Conservation (phyloP, 805 yeast genomes). For the Lipomyces chichibuensis region DNA sequence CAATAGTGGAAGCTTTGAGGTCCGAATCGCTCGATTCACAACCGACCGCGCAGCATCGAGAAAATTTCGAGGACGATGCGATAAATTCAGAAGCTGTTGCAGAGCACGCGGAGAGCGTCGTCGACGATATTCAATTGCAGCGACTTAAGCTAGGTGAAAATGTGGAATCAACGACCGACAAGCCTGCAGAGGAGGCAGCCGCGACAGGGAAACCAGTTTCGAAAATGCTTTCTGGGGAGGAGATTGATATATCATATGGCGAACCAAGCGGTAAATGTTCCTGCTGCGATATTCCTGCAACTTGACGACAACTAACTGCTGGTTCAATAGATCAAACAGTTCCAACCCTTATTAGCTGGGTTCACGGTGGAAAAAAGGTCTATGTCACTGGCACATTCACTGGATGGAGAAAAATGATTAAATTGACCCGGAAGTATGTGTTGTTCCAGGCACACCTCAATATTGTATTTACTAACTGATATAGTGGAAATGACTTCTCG, state of each 20-base stretch:
- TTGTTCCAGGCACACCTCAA: background rate
- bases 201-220: constrained; percentile 41
- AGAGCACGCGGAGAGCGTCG: background rate
- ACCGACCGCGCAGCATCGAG: constrained; percentile 30
- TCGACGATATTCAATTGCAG: constrained; percentile 5
- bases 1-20: constrained; percentile 13
- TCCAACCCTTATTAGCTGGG: constrained; percentile 82
- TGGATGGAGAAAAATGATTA: constrained; percentile 98
- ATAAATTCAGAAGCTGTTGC: background rate
- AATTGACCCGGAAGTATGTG: constrained; percentile 48
- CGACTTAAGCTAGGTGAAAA: constrained; percentile 17
- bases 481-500: constrained; percentile 50
- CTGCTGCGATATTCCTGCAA: background rate
- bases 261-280: constrained; percentile 32
- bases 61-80: constrained; percentile 13
- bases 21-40: constrained; percentile 25
- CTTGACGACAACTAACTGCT: background rate
- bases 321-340: constrained; percentile 29
- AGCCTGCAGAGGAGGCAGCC: constrained; percentile 37
- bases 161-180: constrained; percentile 19
- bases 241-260: constrained; percentile 39
- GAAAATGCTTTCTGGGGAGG: constrained; percentile 44
- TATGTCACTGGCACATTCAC: constrained; percentile 97
- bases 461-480: background rate
- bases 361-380: constrained; percentile 93